Evolutionary conservation across 106 monocot genomes (phyloP).

Genomic region (Dendrobium chrysotoxum): DNA sequence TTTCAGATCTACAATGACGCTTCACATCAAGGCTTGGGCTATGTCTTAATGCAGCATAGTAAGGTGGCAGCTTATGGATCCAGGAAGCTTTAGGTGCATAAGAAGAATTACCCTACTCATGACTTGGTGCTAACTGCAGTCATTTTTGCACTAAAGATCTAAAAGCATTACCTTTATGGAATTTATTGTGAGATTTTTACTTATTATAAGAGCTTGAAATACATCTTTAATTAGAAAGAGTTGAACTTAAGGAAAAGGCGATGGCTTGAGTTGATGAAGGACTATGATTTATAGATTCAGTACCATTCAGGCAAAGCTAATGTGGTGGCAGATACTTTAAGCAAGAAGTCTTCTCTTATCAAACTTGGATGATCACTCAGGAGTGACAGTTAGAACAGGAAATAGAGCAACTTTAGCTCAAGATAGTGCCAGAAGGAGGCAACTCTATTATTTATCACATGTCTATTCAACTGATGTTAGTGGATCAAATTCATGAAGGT

Average conservation of each 20-base stretch:
- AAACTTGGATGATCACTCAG: too few species aligned
- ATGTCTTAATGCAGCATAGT: not conserved
- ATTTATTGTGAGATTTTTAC: not conserved
- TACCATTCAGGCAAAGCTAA: not conserved
- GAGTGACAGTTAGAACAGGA: too few species aligned
- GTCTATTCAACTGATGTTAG: not conserved
- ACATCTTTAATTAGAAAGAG: not conserved
- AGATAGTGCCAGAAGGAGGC: not conserved
- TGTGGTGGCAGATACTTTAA: not conserved
- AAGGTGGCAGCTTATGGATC: not conserved
- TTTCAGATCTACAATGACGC: not conserved
- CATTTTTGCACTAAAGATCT: not conserved
- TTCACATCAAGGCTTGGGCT: not conserved
- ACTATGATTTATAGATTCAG: not conserved
- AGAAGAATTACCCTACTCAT: not conserved
- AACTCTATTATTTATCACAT: not conserved
- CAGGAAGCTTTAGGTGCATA: not conserved
- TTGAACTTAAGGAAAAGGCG: not conserved
- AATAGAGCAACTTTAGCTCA: too few species aligned
- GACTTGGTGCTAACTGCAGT: not conserved
- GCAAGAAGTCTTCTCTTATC: too few species aligned
- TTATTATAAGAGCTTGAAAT: not conserved
- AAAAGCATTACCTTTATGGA: not conserved
- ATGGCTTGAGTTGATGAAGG: not conserved
- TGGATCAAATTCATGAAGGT: not conserved